Evolutionary conservation across 768 basidiomycete species (phyloP).

Genomic region (Daedaleopsis sinensis): DNA sequence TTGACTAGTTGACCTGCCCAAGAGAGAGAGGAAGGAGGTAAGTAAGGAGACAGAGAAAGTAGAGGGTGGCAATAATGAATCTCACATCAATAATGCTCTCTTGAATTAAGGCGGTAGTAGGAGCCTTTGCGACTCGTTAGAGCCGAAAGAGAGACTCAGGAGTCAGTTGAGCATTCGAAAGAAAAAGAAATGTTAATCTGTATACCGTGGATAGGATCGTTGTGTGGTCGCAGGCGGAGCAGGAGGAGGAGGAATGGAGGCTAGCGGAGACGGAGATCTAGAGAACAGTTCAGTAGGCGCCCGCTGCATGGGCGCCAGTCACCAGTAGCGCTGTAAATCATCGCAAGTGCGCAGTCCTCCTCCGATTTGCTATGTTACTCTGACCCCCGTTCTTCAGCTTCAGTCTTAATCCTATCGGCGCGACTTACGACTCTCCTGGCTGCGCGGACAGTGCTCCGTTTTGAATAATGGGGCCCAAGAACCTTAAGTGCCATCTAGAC

Average conservation of each 20-base stretch:
- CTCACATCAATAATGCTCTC: constrained; percentile 57
- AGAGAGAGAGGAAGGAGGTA: constrained; percentile 58
- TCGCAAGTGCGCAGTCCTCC: too few relatives aligned
- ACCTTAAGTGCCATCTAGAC: not conserved
- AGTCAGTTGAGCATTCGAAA: not conserved
- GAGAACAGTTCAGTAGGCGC: too few relatives aligned
- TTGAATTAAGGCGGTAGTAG: not conserved
- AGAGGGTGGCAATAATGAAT: constrained; percentile 44
- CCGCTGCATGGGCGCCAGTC: too few relatives aligned
- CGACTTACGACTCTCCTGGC: not conserved
- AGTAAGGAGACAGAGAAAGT: constrained; percentile 61
- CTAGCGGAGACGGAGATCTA: too few relatives aligned
- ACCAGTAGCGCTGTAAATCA: too few relatives aligned
- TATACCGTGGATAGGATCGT: not conserved
- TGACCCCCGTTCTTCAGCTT: not conserved
- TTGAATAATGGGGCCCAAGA: too few relatives aligned
- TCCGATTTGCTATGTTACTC: too few relatives aligned
- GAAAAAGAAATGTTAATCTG: not conserved
- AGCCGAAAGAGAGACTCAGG: not conserved
- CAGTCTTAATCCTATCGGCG: not conserved
- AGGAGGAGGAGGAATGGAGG: not conserved
- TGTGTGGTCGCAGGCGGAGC: not conserved
- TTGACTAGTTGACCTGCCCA: constrained; percentile 54
- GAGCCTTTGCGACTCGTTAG: too few relatives aligned
- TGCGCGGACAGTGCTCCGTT: too few relatives aligned